Base-by-base conservation (phyloP, 2,329 filamentous ascomycete genomes). In the Xylaria sp. region DNA sequence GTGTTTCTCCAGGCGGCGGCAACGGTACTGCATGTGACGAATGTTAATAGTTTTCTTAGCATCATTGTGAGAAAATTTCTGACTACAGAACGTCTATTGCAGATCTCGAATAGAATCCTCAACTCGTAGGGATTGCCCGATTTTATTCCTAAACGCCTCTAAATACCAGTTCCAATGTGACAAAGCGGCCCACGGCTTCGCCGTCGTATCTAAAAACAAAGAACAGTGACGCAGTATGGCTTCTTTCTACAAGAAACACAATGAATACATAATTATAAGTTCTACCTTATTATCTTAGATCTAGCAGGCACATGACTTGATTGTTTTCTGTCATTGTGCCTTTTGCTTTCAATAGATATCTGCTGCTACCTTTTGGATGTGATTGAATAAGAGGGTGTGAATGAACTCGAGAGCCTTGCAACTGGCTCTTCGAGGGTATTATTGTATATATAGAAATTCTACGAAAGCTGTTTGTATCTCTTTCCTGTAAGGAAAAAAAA, bases 1-100 rank as follows among this genome's bases (percentile, higher is more conserved):
- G 20, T 51, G 29, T 47, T 53, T 27, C 38, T 42, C 58, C 59
- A 63, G 10, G 51, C 58, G 3, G 42, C 33, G 17, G 39, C 25
- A n/a, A 36, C 15, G 11, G 51, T 38, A 25, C n/a, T 39, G 33
- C 58, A 36, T 3, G 50, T 10, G 57, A 54, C 20, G 4, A 66
- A 9, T 39, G 51, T 20, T 4, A 58, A 15, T 45, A 66, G 13
- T n/a, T 25, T 53, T 22, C 29, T 36, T 22, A 53, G 29, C 29
- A 22, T 36, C 50, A 53, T 53, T 11, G 50, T 53, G 29, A 53
- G 10, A 25, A n/a, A 15, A 13, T 53, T 22, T 36, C 17, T 36
- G 9, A 15, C 25, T 15, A 38, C 10, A 36, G 22, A 29, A 25
- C 5, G 29, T 38, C 20, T 36, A 31, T 33, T 22, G 5, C n/a